A percentile compares a stretch with the other conserved stretches of the same genome.
Conservation (phyloP, 148 eudicot species). For the Camellia sinensis region DNA sequence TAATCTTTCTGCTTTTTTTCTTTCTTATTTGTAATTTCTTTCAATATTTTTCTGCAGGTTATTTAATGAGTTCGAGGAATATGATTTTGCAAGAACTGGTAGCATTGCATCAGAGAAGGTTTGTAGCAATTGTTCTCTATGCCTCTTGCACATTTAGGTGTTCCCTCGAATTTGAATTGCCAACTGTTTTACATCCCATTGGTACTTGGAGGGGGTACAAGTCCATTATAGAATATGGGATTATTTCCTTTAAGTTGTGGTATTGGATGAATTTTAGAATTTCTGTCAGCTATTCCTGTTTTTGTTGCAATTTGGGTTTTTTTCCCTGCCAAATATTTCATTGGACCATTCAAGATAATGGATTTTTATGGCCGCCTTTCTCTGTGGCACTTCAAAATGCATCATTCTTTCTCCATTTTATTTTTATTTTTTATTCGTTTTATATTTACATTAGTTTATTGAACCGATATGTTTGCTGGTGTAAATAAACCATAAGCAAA, state of each 20-base stretch:
- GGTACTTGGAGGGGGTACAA: not conserved
- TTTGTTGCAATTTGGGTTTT: not conserved
- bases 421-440: too few relatives aligned
- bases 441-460: too few relatives aligned
- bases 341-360: not conserved
- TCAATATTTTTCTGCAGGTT: constrained; percentile 38
- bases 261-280: not conserved
- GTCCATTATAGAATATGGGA: not conserved
- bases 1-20: not conserved
- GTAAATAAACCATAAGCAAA: not conserved
- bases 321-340: not conserved
- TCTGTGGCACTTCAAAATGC: not conserved
- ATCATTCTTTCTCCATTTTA: not conserved
- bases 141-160: constrained; percentile 6
- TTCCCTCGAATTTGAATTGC: not conserved
- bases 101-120: constrained; percentile 67
- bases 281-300: not conserved
- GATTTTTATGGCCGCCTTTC: not conserved
- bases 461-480: not conserved
- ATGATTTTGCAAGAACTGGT: constrained; percentile 94
- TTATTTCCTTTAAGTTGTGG: not conserved
- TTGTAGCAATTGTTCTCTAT: not conserved
- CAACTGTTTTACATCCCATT: not conserved
- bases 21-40: not conserved
- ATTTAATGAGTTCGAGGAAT: constrained; percentile 67